phyloP scores from a whole-genome alignment of 2,329 filamentous ascomycete genomes.

The Ceratocystiopsis brevicomis region DNA sequence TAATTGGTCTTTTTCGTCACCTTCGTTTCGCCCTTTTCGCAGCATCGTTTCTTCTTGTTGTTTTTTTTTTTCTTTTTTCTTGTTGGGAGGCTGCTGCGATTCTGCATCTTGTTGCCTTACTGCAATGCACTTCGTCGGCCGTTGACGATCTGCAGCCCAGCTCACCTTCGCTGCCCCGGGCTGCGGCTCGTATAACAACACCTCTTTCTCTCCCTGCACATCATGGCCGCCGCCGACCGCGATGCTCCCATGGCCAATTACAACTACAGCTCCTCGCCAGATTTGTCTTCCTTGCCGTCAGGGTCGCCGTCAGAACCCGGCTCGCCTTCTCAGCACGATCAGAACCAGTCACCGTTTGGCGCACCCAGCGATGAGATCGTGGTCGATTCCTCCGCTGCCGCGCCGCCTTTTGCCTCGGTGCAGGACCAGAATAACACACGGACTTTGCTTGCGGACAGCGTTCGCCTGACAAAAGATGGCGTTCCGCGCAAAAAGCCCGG shows the following conservation, averaged over 20 bases:
- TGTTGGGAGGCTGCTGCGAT: too few relatives aligned
- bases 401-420: too few relatives aligned
- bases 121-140: background rate
- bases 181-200: too few relatives aligned
- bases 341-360: conserved; percentile 15
- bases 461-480: conserved; percentile 37
- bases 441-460: conserved; percentile 18
- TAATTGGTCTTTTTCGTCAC: background rate
- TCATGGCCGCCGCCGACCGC: conserved; percentile 6
- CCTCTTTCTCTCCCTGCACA: background rate
- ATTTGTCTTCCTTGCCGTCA: conserved; percentile 33
- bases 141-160: background rate
- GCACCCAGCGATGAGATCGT: conserved; percentile 25
- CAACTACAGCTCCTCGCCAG: conserved; percentile 28
- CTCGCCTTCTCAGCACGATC: conserved; percentile 23
- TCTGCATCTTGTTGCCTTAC: background rate
- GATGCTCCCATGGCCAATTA: conserved; percentile 17
- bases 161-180: background rate
- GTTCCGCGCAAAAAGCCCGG: conserved; percentile 44
- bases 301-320: conserved; percentile 29
- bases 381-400: conserved; percentile 20
- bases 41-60: background rate
- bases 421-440: too few relatives aligned
- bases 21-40: background rate
- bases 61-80: too few relatives aligned